phyloP scores from a whole-genome alignment of 1,139 yeast species.

The Scheffersomyces titani region DNA sequence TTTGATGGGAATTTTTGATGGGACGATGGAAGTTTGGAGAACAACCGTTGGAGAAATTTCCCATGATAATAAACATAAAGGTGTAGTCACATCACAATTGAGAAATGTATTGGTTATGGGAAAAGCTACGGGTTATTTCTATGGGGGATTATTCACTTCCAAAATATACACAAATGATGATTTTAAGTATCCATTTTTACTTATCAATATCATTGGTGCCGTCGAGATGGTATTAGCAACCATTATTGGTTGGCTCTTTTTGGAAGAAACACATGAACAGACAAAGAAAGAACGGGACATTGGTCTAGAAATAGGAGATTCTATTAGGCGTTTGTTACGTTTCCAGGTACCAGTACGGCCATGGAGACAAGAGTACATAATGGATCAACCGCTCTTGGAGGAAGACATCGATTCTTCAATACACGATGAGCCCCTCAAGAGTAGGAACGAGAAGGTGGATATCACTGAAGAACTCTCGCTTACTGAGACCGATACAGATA shows the following conservation, averaged over 20 bases:
- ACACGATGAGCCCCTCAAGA: neutral
- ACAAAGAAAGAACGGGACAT: slow-evolving; percentile 42
- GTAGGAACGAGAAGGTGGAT: neutral
- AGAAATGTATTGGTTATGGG: slow-evolving; percentile 65
- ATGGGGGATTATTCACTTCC: slow-evolving; percentile 42
- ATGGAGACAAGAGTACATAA: slow-evolving; percentile 19
- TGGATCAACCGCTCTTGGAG: neutral
- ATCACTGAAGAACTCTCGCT: neutral
- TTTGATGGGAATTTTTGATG: slow-evolving; percentile 58
- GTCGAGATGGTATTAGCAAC: slow-evolving; percentile 38
- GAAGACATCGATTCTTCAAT: neutral
- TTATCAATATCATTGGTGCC: slow-evolving; percentile 58
- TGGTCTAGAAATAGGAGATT: slow-evolving; percentile 57
- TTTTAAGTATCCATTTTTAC: slow-evolving; percentile 50
- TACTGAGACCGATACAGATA: neutral
- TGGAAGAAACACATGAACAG: slow-evolving; percentile 59
- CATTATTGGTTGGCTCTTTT: slow-evolving; percentile 46
- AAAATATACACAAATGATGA: slow-evolving; percentile 18
- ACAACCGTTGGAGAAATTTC: slow-evolving; percentile 64
- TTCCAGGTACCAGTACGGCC: slow-evolving; percentile 28
- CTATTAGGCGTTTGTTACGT: slow-evolving; percentile 34
- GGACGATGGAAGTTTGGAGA: slow-evolving; percentile 62
- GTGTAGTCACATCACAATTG: slow-evolving; percentile 54
- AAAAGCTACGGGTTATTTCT: slow-evolving; percentile 52
- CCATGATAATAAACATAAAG: slow-evolving; percentile 56